Conservation (phyloP, 2,329 filamentous ascomycete genomes). For the Colletotrichum coccodes region DNA sequence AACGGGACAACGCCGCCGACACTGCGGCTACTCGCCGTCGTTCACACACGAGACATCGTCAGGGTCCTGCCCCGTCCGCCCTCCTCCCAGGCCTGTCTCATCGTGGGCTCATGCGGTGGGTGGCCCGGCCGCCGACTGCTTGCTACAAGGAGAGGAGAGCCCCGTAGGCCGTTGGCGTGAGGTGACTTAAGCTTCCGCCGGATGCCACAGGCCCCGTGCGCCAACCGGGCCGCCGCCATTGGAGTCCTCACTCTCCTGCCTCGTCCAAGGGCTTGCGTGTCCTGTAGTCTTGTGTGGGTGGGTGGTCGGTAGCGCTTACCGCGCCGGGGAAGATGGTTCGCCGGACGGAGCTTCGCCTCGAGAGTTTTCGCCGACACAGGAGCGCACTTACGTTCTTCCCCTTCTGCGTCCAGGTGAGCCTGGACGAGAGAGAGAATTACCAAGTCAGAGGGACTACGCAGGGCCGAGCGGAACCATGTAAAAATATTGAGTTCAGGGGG, state of each 20-base stretch:
- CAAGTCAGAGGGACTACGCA: not conserved
- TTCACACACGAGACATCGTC: not conserved
- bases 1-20: not conserved
- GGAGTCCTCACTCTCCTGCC: not conserved
- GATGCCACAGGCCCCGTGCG: constrained; percentile 8
- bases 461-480: not conserved
- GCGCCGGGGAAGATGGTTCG: not conserved
- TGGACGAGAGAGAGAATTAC: too few species aligned
- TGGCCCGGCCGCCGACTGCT: not conserved
- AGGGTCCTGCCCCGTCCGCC: too few species aligned
- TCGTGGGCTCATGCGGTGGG: not conserved
- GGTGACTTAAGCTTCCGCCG: constrained; percentile 7
- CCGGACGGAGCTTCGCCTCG: not conserved
- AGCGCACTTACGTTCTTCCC: too few species aligned
- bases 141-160: not conserved
- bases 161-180: not conserved
- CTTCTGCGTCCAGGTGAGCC: too few species aligned
- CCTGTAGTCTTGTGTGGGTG: too few species aligned
- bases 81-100: not conserved
- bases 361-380: not conserved
- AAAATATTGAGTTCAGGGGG: not conserved
- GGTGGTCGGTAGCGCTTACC: too few species aligned
- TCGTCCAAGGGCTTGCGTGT: too few species aligned
- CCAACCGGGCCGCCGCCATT: not conserved
- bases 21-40: not conserved